These are phyloP conservation scores for Endocladia muricata DNA, from an alignment of 31 red algal species.

Conservation along the genomic window DNA sequence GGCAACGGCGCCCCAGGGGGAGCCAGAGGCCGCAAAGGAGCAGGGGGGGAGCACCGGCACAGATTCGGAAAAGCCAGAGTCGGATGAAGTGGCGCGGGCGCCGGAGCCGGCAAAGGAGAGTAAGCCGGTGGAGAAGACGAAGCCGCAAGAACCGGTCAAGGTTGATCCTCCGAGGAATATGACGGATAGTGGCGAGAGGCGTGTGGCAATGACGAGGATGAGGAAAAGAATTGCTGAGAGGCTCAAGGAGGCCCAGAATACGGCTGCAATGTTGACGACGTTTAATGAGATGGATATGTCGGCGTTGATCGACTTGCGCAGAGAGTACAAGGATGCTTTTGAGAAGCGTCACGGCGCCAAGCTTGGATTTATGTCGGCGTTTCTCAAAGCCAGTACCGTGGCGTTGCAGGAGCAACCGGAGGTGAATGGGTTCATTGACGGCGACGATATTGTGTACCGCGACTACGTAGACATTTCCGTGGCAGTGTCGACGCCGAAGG, in stretches of 20 bases:
- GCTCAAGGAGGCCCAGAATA: slow-evolving; percentile 95
- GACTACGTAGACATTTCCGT: slow-evolving; percentile 99
- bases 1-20: slow-evolving; percentile 7
- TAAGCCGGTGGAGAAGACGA: background rate
- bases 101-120: background rate
- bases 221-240: slow-evolving; percentile 95
- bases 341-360: slow-evolving; percentile 88
- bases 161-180: slow-evolving; percentile 40
- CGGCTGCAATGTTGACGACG: slow-evolving; percentile 97
- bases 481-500: slow-evolving; percentile 91
- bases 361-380: slow-evolving; percentile 99
- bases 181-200: slow-evolving; percentile 78
- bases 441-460: slow-evolving; percentile 97
- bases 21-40: background rate
- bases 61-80: background rate
- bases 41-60: background rate
- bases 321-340: slow-evolving; percentile 93
- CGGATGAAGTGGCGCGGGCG: background rate
- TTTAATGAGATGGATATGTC: slow-evolving; percentile 99
- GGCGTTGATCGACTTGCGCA: slow-evolving; percentile 86
- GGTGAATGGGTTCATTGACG: slow-evolving; percentile 98
- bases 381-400: slow-evolving; percentile 90
- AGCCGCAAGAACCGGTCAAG: slow-evolving; percentile 22
- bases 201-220: slow-evolving; percentile 96
- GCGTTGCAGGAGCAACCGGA: slow-evolving; percentile 91